phyloP scores from a whole-genome alignment of 192 early-diverging fungal species.

The Coemansia sp. region DNA sequence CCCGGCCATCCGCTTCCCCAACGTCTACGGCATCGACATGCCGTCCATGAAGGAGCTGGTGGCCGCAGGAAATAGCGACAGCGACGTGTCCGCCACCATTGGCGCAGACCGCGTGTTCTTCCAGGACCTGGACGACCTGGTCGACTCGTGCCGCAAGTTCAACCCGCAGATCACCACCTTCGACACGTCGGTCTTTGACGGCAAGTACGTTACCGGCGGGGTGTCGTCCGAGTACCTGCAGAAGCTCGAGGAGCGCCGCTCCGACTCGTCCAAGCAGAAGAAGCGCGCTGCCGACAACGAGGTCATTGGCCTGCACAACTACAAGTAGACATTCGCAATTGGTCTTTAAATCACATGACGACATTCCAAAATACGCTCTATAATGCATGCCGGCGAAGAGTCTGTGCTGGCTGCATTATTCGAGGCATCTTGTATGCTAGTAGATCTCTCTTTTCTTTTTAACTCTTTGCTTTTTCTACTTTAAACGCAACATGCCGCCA shows the following conservation, averaged over 20 bases:
- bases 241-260: slow-evolving; percentile 51
- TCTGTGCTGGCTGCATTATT: too few relatives aligned
- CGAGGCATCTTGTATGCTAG: too few relatives aligned
- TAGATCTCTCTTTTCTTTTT: too few relatives aligned
- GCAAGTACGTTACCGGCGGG: slow-evolving; percentile 85
- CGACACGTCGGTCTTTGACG: slow-evolving; percentile 97
- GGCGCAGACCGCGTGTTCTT: slow-evolving; percentile 96
- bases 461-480: too few relatives aligned
- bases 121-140: slow-evolving; percentile 82
- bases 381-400: too few relatives aligned
- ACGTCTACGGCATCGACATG: slow-evolving; percentile 99
- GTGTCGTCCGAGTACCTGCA: slow-evolving; percentile 68
- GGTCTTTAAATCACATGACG: too few relatives aligned
- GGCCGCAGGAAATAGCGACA: slow-evolving; percentile 73
- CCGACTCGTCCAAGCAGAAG: slow-evolving; percentile 39
- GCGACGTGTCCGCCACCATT: slow-evolving; percentile 82
- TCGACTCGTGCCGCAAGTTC: slow-evolving; percentile 81
- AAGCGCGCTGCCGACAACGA: slow-evolving; percentile 21
- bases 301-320: slow-evolving; percentile 55
- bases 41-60: slow-evolving; percentile 91
- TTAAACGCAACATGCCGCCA: too few relatives aligned
- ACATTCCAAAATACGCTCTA: too few relatives aligned
- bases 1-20: slow-evolving; percentile 93
- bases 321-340: slow-evolving; percentile 17
- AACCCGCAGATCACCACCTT: slow-evolving; percentile 79